Base-by-base conservation (phyloP, 495 filamentous ascomycete species). In the Hyphodiscus hymeniophilus region DNA sequence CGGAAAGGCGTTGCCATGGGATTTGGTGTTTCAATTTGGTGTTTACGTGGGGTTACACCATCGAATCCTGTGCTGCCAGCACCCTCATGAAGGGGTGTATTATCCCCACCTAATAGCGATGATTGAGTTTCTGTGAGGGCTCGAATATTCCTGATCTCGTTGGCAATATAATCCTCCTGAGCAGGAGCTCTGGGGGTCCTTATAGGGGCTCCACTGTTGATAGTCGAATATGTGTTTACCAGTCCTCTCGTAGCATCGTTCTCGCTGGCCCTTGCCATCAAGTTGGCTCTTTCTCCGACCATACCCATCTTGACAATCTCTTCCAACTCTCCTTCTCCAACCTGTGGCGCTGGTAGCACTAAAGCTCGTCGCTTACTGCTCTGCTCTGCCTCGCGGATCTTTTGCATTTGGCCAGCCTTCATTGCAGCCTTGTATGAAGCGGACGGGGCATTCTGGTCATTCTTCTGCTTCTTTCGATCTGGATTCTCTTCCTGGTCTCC, bases 251-350 rank as follows among this genome's bases (percentile, higher is more conserved):
- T 92, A 45, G 83, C 84, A 50, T 87, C 84, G 42, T 87, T 89
- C 51, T 95, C 90, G 60, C 87, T 86, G 39, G 80, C 80, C 10
- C 77, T 77, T 18, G 84, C 86, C 60, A 85, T 61, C 40, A 74
- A 70, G 59, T 80, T 87, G n/a, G 90, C 92, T 51, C 82, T 83
- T 54, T 95, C 89, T 30, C 89, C 92, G 40, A 88, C 78, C 82
- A 95, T 84, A 22, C 92, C 94, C 89, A 96, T 94, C 66, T 98
- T 98, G 36, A 98, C 89, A 60, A 98, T 96, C 59, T 95, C 89
- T 61, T 98, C 92, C 54, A 98, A 75, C 64, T 98, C 92, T 26
- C 79, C 72, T 54, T 97, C 92, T 60, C 83, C 80, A 46, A 98
- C 89, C 67, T 98, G 92, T 16, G 92, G 92, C 3, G 82, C 70